Evolutionary conservation across 1,139 yeast genomes (phyloP).

Genomic region (Hansenula sp.): DNA sequence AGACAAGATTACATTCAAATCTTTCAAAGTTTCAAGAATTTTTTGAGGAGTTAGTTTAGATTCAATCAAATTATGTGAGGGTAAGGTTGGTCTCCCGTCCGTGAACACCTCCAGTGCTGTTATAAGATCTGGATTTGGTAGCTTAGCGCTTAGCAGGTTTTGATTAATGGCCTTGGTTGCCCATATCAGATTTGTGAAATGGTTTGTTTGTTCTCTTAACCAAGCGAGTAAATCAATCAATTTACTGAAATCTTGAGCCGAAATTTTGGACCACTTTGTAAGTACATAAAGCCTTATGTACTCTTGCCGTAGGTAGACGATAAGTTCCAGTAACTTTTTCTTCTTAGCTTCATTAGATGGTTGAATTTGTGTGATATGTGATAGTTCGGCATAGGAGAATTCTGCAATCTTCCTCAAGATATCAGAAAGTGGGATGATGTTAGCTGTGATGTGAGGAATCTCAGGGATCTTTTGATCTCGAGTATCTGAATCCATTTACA

Average conservation of each 20-base stretch:
- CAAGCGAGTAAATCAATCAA: conserved; percentile 85
- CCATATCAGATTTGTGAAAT: conserved; percentile 61
- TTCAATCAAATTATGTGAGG: conserved; percentile 58
- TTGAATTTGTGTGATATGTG: conserved; percentile 56
- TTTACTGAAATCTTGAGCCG: conserved; percentile 63
- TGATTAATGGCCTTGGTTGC: conserved; percentile 57
- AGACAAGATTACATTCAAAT: conserved; percentile 70
- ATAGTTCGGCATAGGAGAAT: conserved; percentile 62
- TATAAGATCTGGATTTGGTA: conserved; percentile 83
- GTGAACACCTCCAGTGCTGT: conserved; percentile 85
- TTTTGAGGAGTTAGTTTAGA: conserved; percentile 52
- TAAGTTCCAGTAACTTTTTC: conserved; percentile 59
- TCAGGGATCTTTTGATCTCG: conserved; percentile 29
- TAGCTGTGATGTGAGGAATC: conserved; percentile 73
- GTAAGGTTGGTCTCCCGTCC: conserved; percentile 72
- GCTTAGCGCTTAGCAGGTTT: conserved; percentile 74
- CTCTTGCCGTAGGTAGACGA: conserved; percentile 74
- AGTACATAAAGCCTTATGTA: conserved; percentile 80
- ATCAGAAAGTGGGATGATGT: conserved; percentile 60
- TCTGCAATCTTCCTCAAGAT: conserved; percentile 58
- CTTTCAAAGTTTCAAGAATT: conserved; percentile 59
- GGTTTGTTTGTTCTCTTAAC: conserved; percentile 77
- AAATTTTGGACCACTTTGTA: conserved; percentile 75
- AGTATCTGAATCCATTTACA: background rate
- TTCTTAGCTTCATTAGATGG: conserved; percentile 62